Base-by-base conservation (phyloP, 208 protist genomes). In the Vickermania spadyakhi region DNA sequence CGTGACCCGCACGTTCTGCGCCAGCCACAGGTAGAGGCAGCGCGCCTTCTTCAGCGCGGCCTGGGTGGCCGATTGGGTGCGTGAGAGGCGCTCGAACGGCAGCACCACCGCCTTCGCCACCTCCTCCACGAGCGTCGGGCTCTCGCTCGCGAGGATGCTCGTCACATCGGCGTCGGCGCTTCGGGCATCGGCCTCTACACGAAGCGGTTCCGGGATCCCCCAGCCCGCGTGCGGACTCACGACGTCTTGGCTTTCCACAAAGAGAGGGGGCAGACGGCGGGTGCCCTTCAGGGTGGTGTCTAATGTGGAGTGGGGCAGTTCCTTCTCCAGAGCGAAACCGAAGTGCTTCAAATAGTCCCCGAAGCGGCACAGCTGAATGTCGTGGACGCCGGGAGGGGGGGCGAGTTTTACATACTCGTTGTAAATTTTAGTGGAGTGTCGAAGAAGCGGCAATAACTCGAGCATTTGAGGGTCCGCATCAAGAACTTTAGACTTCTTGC, bases 321-420 rank as follows among this genome's bases (percentile, higher is more conserved):
- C 80, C 0, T 58, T 64, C 69, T 93, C 81, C 1, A 86, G 56
- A 30, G 75, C 79, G 55, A 94, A 94, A 45, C 87, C 87, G 56
- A 91, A 94, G 64, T 94, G 87, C 23, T 84, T 80, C 18, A 89
- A 49, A 61, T 94, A 94, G 63, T 94, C 87, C 0, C 73, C 77
- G 60, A 86, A 86, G 53, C 84, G 74, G 1, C 62, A 72, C 26
- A 88, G 63, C 18, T 84, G 81, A 23, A 91, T 41, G 4, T 52
- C 18, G 28, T 2, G 18, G 7, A 49, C 23, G n/a, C 11, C 31
- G 25, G 36, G 23, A 27, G 30, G 65, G 60, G 69, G 62, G 59
- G 22, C 67, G 53, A 53, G 59, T 57, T 3, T 68, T 29, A 56
- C 52, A 25, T 18, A 26, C 11, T 45, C 53, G 13, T 83, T 64